A percentile compares a stretch with the other conserved stretches of the same genome.
phyloP scores from a whole-genome alignment of 805 yeast species.

The Clavispora phyllophila region DNA sequence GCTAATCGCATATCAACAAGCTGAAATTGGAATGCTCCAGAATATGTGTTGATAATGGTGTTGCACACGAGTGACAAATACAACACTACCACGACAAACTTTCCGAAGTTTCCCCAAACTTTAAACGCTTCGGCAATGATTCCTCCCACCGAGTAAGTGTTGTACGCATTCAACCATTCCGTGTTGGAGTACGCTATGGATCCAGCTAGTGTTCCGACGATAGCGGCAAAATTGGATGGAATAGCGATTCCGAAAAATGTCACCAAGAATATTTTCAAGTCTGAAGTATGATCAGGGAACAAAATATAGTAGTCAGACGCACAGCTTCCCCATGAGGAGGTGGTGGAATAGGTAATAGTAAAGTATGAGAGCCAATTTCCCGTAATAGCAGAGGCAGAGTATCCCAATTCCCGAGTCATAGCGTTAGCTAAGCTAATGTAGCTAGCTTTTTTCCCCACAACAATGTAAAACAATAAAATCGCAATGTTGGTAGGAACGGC shows the following conservation, averaged over 20 bases:
- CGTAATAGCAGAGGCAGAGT: constrained; percentile 13
- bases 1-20: constrained; percentile 22
- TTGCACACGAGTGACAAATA: constrained; percentile 31
- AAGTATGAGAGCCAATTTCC: constrained; percentile 35
- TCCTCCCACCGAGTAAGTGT: constrained; percentile 29
- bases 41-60: constrained; percentile 34
- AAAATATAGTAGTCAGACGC: constrained; percentile 32
- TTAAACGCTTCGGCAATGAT: constrained; percentile 24
- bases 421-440: constrained; percentile 18
- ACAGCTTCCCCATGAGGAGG: constrained; percentile 33
- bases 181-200: constrained; percentile 26
- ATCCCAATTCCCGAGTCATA: constrained; percentile 9
- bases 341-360: constrained; percentile 31
- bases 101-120: constrained; percentile 36
- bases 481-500: constrained; percentile 29
- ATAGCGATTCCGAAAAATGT: constrained; percentile 24
- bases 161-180: constrained; percentile 30
- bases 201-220: constrained; percentile 26
- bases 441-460: constrained; percentile 20
- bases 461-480: constrained; percentile 26
- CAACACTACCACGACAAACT: constrained; percentile 26
- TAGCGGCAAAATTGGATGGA: constrained; percentile 32
- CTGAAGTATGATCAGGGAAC: constrained; percentile 27
- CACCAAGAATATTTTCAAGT: constrained; percentile 21
- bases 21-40: constrained; percentile 32